A percentile compares a stretch with the other conserved stretches of the same genome.
Conservation (phyloP, 1,284 basidiomycete species). For the Spongispora temasekensis region DNA sequence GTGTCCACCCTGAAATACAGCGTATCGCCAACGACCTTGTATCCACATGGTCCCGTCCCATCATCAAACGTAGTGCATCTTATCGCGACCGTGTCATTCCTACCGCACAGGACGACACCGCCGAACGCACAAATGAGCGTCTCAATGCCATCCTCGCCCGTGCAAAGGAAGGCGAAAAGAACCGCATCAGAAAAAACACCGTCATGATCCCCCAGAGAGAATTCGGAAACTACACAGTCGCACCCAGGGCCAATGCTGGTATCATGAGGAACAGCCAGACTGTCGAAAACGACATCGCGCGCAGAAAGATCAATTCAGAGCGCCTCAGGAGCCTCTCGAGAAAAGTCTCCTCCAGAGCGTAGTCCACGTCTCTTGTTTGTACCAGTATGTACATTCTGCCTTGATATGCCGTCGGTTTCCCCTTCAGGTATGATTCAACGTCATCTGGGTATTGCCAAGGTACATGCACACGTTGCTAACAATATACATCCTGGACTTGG, state of each 20-base stretch:
- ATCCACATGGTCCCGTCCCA: conserved; percentile 89
- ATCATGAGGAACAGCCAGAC: conserved; percentile 43
- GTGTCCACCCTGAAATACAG: conserved; percentile 80
- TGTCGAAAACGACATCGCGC: conserved; percentile 69
- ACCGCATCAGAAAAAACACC: conserved; percentile 69
- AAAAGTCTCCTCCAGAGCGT: conserved; percentile 40
- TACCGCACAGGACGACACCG: conserved; percentile 40
- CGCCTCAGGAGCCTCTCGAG: conserved; percentile 61
- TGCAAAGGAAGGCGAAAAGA: conserved; percentile 67
- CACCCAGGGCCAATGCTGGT: conserved; percentile 59
- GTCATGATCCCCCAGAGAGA: conserved; percentile 75
- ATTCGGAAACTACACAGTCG: conserved; percentile 72
- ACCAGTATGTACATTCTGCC: conserved; percentile 1
- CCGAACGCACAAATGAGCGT: conserved; percentile 49
- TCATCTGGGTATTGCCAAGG: too few relatives aligned
- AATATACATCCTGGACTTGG: too few relatives aligned
- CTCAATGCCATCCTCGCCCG: conserved; percentile 71
- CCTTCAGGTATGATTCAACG: too few relatives aligned
- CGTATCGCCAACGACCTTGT: conserved; percentile 87
- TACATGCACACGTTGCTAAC: too few relatives aligned
- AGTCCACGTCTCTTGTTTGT: conserved; percentile 8
- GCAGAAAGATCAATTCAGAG: conserved; percentile 71
- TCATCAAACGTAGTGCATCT: conserved; percentile 87
- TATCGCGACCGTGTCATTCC: conserved; percentile 78
- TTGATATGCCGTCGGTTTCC: neutral